Evolutionary conservation across 2,329 filamentous ascomycete genomes (phyloP), one percentile per base, ranked within the genome.

Genomic region (Akanthomyces muscarius): DNA sequence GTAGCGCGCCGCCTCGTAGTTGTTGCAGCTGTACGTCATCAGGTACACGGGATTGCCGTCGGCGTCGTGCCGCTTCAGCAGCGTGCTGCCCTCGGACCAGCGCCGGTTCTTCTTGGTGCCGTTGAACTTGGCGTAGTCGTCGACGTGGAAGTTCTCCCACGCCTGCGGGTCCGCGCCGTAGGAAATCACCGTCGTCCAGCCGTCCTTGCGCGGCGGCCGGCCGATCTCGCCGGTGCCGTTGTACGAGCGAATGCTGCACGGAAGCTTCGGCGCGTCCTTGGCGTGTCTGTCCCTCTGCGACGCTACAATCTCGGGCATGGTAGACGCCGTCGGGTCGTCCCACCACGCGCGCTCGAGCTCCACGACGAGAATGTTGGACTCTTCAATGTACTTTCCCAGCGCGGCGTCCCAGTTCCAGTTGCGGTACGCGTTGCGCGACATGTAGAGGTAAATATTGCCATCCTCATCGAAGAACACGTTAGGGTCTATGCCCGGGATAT

Each of bases 391-490:
- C 64, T 75, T 75, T 18, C 69, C 69, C 23, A 75, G 47, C 4
- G 64, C 55, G 1, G 65, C 64, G 48, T 75, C 73, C 73, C 73
- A 75, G 41, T 74, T 75, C 73, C 73, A 75, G 53, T 75, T 75
- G 1, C 73, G 68, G 57, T 75, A 75, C 3, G 73, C 73, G 51
- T 75, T 75, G 6, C 73, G 68, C 1, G 74, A 75, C 4, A 68
- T 64, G 61, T 75, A 75, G 0, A 76, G 60, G 61, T 80, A 79
- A 14, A 72, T 67, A 6, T 68, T 69, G 3, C 71, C 73, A 63
- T 77, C 71, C 6, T 71, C 66, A 47, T 80, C 75, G 52, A 78
- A 81, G 47, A 82, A 77, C n/a, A 83, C 71, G 69, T 81, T 78
- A 0, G 78, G 75, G 59, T 82, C 80, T 8, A 82, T 80, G 4